phyloP scores from a whole-genome alignment of 106 monocot genomes.

The Dioscorea dumetorum region DNA sequence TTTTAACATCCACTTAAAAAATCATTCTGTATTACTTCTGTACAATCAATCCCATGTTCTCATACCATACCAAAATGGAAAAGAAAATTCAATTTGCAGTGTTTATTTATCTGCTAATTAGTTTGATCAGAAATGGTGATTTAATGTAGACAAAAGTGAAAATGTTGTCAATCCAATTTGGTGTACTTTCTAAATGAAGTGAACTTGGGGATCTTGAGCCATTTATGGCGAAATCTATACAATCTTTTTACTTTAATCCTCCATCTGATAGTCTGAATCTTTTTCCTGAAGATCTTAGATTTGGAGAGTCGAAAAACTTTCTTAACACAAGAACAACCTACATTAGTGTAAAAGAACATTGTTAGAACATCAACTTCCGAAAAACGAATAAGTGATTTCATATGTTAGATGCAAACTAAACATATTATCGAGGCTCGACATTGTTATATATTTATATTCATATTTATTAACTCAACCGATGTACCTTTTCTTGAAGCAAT shows the following conservation, averaged over 20 bases:
- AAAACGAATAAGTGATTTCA: background rate
- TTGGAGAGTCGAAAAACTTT: constrained; percentile 26
- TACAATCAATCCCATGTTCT: too few species aligned
- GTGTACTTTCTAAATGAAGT: constrained; percentile 23
- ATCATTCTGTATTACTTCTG: too few species aligned
- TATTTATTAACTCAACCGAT: too few species aligned
- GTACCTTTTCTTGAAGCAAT: background rate
- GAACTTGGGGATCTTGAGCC: constrained; percentile 33
- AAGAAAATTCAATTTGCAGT: background rate
- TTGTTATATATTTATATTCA: background rate
- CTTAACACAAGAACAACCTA: constrained; percentile 20
- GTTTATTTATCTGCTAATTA: too few species aligned
- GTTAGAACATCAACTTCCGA: background rate
- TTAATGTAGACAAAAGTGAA: too few species aligned
- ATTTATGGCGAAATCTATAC: constrained; percentile 26
- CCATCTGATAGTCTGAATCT: constrained; percentile 27
- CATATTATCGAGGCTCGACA: background rate
- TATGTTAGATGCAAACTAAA: background rate
- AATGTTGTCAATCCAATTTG: constrained; percentile 22
- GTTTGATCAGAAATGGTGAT: background rate
- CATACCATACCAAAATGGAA: too few species aligned
- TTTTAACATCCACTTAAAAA: too few species aligned
- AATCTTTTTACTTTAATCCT: constrained; percentile 41
- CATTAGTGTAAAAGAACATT: background rate
- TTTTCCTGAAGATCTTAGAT: constrained; percentile 21